Percentiles rank a stretch among this genome's conserved stretches.
Conservation (phyloP, 164 flowering plant genomes). For the Tetrastigma voinierianum region DNA sequence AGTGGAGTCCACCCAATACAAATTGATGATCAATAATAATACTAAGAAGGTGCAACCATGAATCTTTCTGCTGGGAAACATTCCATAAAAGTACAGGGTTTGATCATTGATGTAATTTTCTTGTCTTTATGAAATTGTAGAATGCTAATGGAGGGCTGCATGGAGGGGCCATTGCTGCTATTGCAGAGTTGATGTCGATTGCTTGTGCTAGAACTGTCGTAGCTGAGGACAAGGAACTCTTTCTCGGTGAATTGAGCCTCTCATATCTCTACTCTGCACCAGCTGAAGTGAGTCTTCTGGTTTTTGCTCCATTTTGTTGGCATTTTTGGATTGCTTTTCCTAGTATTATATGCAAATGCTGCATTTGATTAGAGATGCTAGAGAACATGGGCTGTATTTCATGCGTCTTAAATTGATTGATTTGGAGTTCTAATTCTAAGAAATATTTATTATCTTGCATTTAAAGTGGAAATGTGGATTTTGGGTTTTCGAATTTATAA, state of each 20-base stretch:
- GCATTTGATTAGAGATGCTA: too few species aligned
- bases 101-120: not conserved
- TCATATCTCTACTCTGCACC: conserved; percentile 62
- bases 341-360: not conserved
- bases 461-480: too few species aligned
- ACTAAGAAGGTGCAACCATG: too few species aligned
- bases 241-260: conserved; percentile 62
- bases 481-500: too few species aligned
- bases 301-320: not conserved
- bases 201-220: conserved; percentile 70
- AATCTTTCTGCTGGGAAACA: too few species aligned
- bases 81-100: not conserved
- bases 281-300: conserved; percentile 29
- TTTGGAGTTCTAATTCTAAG: too few species aligned
- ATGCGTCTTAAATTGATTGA: too few species aligned
- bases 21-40: too few species aligned
- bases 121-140: conserved; percentile 20
- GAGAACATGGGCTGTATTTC: not conserved
- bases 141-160: conserved; percentile 43
- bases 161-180: conserved; percentile 57
- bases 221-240: conserved; percentile 48
- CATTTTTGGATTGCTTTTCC: not conserved
- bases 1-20: too few species aligned
- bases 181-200: conserved; percentile 40
- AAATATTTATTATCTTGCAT: too few species aligned